Base-by-base conservation (phyloP, 2,329 filamentous ascomycete species). In the Stemphylium beticola region DNA sequence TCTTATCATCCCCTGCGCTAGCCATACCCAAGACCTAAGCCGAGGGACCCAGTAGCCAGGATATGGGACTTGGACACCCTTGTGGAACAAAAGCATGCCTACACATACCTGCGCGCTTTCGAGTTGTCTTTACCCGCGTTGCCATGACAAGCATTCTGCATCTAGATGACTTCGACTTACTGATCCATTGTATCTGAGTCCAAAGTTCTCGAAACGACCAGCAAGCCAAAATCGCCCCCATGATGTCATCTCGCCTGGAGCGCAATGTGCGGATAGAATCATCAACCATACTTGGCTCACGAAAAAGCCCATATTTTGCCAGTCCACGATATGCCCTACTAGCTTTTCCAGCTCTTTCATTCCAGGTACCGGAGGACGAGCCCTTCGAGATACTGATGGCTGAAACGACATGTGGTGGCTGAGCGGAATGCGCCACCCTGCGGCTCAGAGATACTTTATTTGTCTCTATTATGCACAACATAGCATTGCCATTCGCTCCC, bases 351-450 rank as follows among this genome's bases (percentile, higher is more conserved):
- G 12, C 29, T 17, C 42, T 4, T 24, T 22, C 6, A 33, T 24
- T 18, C 36, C 41, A 22, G 17, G 8, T 12, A 14, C 10, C 4
- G 33, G 34, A 31, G 43, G 32, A 52, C 45, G 45, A 41, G 9
- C 22, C 14, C 18, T 46, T 38, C 15, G 36, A 41, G n/a, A 17
- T 15, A 31, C 22, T 39, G 24, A 17, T 32, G 20, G 39, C 46
- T 50, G 52, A 51, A 44, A 44, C 47, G 48, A 32, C 47, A 55
- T 47, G 47, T 55, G 52, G 36, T 45, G 52, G 52, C 52, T 50
- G 8, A 54, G 46, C 46, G 10, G 15, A n/a, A 10, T 40, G 20
- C 24, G n/a, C 14, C 11, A 6, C 26, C 24, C 38, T 31, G 24
- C 10, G 17, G 42, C 39, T 31, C 33, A 33, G 20, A 20, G 10